Percentiles rank a stretch among this genome's conserved stretches.
These are phyloP conservation scores for Allium sativum DNA, from an alignment of 106 monocot genomes.

Conservation along the genomic window DNA sequence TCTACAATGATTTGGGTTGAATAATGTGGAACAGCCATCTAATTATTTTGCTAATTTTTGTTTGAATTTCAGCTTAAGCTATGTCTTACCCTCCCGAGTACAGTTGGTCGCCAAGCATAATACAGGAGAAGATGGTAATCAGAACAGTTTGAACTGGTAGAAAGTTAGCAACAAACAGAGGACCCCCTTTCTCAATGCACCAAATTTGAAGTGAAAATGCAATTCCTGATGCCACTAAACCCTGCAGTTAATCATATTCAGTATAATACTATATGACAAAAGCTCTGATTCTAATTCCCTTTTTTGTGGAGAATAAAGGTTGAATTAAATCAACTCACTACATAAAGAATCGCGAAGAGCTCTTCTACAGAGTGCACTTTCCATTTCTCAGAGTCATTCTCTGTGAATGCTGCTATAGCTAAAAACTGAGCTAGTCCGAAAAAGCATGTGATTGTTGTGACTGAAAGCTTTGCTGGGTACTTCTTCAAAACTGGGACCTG, in stretches of 20 bases:
- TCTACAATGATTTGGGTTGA: too few relatives aligned
- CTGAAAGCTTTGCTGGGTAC: conserved; percentile 81
- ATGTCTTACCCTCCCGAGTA: conserved; percentile 68
- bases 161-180: conserved; percentile 67
- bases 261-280: neutral
- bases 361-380: conserved; percentile 51
- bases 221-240: conserved; percentile 76
- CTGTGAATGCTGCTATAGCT: conserved; percentile 49
- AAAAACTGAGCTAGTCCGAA: conserved; percentile 76
- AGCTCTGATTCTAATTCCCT: too few relatives aligned
- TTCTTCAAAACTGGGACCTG: conserved; percentile 73
- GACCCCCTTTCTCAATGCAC: conserved; percentile 90
- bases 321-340: conserved; percentile 28
- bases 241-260: conserved; percentile 19
- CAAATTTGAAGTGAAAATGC: conserved; percentile 80
- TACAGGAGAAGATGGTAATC: conserved; percentile 66
- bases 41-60: too few relatives aligned
- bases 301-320: neutral
- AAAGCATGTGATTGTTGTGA: conserved; percentile 47
- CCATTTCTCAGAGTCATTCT: conserved; percentile 53
- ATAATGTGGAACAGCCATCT: too few relatives aligned
- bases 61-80: too few relatives aligned
- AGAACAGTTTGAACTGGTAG: conserved; percentile 75
- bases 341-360: conserved; percentile 70
- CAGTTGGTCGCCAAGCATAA: conserved; percentile 65